Evolutionary conservation across 257 asterid genomes (phyloP).

Genomic region (Eustoma russellianum): DNA sequence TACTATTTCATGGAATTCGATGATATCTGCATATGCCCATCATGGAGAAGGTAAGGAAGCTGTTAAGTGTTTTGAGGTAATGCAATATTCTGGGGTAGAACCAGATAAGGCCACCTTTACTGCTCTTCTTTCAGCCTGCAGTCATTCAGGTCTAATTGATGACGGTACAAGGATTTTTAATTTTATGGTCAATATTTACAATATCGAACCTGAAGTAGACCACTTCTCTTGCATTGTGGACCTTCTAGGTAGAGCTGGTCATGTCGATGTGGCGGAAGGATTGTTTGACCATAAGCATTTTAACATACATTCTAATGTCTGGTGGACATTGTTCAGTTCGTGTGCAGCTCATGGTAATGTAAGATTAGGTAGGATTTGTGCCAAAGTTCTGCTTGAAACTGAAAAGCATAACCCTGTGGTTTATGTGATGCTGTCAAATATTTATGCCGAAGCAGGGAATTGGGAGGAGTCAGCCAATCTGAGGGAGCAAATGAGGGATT

Average conservation of each 20-base stretch:
- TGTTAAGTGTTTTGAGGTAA: conserved; percentile 44
- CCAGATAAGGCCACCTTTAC: conserved; percentile 81
- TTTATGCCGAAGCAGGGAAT: conserved; percentile 66
- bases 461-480: conserved; percentile 72
- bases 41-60: conserved; percentile 73
- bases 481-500: conserved; percentile 53
- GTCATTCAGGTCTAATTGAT: conserved; percentile 64
- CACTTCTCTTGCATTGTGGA: conserved; percentile 74
- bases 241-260: conserved; percentile 67
- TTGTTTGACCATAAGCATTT: conserved; percentile 27
- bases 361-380: conserved; percentile 52
- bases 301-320: conserved; percentile 42
- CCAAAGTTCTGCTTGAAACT: conserved; percentile 41
- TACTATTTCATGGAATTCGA: conserved; percentile 65
- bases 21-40: conserved; percentile 64
- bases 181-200: conserved; percentile 36
- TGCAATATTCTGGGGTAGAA: conserved; percentile 30
- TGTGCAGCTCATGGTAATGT: conserved; percentile 59
- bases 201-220: conserved; percentile 44
- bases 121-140: conserved; percentile 80
- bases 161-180: conserved; percentile 54
- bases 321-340: conserved; percentile 76
- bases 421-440: conserved; percentile 62
- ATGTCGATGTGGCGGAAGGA: conserved; percentile 55
- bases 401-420: conserved; percentile 50